Evolutionary conservation across 2,329 filamentous ascomycete species (phyloP).

Genomic region (Aquanectria penicillioides): DNA sequence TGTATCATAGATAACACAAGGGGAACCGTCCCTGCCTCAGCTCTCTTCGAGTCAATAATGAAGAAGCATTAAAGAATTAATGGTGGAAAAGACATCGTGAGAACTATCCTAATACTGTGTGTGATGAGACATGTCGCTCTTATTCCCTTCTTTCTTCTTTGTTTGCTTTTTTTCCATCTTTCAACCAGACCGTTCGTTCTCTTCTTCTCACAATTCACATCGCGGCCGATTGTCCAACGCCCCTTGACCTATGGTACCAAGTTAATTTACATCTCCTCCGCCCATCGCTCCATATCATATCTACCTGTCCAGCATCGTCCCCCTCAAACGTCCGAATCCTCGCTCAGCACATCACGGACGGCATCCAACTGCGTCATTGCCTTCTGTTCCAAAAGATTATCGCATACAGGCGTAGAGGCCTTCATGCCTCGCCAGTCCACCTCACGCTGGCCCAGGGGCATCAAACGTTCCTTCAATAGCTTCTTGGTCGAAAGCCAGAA

Average conservation of each 20-base stretch:
- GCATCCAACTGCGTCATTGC: slow-evolving; percentile 75
- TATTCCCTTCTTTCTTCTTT: neutral
- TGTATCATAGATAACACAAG: neutral
- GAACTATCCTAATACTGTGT: slow-evolving; percentile 1
- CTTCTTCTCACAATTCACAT: slow-evolving; percentile 35
- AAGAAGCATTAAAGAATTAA: too few species aligned
- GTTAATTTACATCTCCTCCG: slow-evolving; percentile 37
- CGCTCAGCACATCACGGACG: slow-evolving; percentile 64
- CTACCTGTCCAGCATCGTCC: slow-evolving; percentile 7
- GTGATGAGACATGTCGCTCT: slow-evolving; percentile 1
- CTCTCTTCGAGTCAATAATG: too few species aligned
- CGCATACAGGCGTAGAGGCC: slow-evolving; percentile 51
- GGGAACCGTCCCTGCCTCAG: too few species aligned
- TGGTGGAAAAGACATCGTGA: neutral
- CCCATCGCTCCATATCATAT: slow-evolving; percentile 26
- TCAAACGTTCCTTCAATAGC: slow-evolving; percentile 75
- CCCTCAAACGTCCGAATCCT: slow-evolving; percentile 55
- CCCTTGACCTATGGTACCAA: slow-evolving; percentile 34
- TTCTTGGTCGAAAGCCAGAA: slow-evolving; percentile 78
- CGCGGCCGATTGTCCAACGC: slow-evolving; percentile 38
- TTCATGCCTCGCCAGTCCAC: slow-evolving; percentile 65
- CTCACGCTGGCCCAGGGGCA: slow-evolving; percentile 79
- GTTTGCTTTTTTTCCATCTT: slow-evolving; percentile 10
- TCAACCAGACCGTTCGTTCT: slow-evolving; percentile 27
- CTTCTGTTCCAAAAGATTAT: slow-evolving; percentile 79